Evolutionary conservation across 1,139 yeast genomes (phyloP), one percentile per base, ranked within the genome.

Genomic region (Debaryomyces sp.): DNA sequence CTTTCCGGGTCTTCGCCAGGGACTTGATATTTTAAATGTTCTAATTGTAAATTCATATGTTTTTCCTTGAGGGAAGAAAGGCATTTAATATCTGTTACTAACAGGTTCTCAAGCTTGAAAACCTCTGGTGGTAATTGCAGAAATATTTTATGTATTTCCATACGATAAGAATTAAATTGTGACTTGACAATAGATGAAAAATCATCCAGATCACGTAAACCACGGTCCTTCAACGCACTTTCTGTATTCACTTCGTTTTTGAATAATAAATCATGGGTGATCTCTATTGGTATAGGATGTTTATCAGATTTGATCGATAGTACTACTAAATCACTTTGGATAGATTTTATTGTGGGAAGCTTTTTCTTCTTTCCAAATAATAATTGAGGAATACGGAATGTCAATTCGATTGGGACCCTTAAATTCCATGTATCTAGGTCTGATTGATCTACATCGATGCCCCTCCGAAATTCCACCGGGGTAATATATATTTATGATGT

Each of bases 181-280:
- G 50, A 49, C 22, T 59, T 55, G 5, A 73, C 56, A 45, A 64
- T 64, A 13, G 54, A 50, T 4, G 51, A 51, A 38, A 71, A 62
- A 23, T 61, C 60, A 49, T 73, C 78, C 3, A 47, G 34, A 51
- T 65, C 70, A 9, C 50, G 48, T 17, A 57, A 54, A 6, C 50
- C 42, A n/a, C 18, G 17, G 18, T 54, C 47, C 9, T 8, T 46
- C 46, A 39, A 27, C 3, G 8, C 34, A n/a, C 46, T 35, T 13
- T 34, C 38, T 13, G 36, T 21, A 27, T 40, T 15, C 3, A 50
- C 50, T 23, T 61, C 48, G 46, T 66, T 62, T 17, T 57, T 57
- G 51, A 67, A 71, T 12, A 75, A 60, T 60, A 73, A 63, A 39
- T 69, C 73, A 52, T 73, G 78, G 52, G 69, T 71, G 45, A 76